Evolutionary conservation across 352 stramenopile species (phyloP), one percentile per base, ranked within the genome.

Genomic region (Phytophthora cryptogea): DNA sequence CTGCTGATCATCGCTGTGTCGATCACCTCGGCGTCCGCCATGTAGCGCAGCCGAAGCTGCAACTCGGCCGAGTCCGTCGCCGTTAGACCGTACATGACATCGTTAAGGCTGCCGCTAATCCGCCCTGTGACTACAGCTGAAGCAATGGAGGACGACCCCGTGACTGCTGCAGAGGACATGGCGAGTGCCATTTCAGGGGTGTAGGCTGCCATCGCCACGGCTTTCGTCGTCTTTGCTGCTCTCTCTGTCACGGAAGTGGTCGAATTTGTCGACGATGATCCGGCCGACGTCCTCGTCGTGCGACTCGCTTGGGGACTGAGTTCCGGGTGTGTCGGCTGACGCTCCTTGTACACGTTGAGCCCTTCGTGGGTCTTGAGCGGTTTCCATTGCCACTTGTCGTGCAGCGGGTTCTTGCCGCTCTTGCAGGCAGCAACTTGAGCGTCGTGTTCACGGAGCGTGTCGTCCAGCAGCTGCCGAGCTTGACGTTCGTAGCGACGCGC

Each of bases 31-130:
- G 49, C 14, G 50, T 76, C 70, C 17, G 48, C 39, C 54, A 74
- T 68, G 51, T 75, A 78, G 17, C 56, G 41, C 11, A 63, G 44
- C 11, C 61, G 66, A 8, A 77, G 59, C 44, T 74, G 50, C 37
- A 85, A 36, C 5, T 72, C 62, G 13, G 59, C 40, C 17, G 71
- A 60, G 16, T 76, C 60, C 2, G 53, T 57, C 10, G 65, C 59
- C 10, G 54, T n/a, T 35, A 80, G 52, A 10, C 74, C 74, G 42
- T 73, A 77, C 46, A 81, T 66, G 36, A 66, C 55, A 51, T 81
- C 71, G 36, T 57, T 62, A 6, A 83, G 46, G 26, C 33, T 51
- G 5, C 74, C 74, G 0, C 60, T 17, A 10, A 80, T 17, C 6
- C 72, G 59, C 1, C 74, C 74, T 8, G 59, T 66, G 32, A 78